Evolutionary conservation across 371 early-diverging fungal species (phyloP).

Genomic region (Haplosporangium sp.): DNA sequence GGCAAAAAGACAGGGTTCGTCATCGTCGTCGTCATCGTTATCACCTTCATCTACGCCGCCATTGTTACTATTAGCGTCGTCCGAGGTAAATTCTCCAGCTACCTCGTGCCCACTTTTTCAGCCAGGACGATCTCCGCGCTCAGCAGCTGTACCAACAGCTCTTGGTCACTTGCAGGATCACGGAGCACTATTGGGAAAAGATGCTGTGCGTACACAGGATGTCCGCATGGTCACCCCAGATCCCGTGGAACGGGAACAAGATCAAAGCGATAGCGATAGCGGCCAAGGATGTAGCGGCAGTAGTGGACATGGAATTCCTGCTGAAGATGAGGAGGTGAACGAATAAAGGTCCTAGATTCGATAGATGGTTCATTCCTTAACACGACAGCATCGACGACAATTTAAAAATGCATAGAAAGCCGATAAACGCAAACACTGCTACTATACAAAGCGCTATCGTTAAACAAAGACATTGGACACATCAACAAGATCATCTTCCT

Average conservation of each 20-base stretch:
- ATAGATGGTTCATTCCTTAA: no score
- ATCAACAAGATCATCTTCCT: constrained; percentile 34
- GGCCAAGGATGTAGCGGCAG: constrained; percentile 17
- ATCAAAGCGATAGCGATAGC: neutral
- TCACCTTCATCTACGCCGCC: constrained; percentile 1
- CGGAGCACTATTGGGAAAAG: no score
- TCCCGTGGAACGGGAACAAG: neutral
- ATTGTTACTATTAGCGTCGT: neutral
- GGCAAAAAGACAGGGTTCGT: neutral
- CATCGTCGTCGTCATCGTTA: constrained; percentile 3
- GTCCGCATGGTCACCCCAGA: constrained; percentile 13
- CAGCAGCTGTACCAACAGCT: no score
- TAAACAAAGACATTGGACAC: constrained; percentile 36
- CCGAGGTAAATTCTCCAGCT: neutral
- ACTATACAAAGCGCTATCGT: neutral
- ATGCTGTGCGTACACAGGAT: no score
- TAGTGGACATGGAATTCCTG: constrained; percentile 17
- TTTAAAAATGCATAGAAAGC: neutral
- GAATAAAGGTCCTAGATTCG: neutral
- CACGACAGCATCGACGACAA: constrained; percentile 4
- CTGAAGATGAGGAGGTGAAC: constrained; percentile 14
- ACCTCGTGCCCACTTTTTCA: constrained; percentile 8
- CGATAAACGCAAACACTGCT: neutral
- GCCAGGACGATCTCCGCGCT: no score
- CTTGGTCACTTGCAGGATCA: no score